Evolutionary conservation across 768 basidiomycete genomes (phyloP).

Genomic region (Rhodotorula toruloides): DNA sequence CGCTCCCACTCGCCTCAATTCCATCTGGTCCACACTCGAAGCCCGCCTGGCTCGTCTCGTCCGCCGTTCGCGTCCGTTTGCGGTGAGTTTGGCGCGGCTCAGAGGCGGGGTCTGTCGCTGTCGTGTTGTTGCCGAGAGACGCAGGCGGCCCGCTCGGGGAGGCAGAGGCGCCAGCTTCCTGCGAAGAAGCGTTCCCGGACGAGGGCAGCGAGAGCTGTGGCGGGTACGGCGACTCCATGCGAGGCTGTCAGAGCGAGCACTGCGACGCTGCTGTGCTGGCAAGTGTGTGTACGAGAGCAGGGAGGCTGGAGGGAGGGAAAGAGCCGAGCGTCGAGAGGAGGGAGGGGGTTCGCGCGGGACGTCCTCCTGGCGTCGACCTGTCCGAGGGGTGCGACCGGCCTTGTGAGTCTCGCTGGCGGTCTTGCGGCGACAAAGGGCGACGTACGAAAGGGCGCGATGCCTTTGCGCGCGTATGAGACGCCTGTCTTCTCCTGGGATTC

Average conservation of each 20-base stretch:
- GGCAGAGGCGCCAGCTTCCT: background rate
- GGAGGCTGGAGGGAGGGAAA: background rate
- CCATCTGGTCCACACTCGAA: background rate
- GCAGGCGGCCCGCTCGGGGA: conserved; percentile 1
- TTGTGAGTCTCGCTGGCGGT: too few species aligned
- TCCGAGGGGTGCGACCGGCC: too few species aligned
- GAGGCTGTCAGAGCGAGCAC: too few species aligned
- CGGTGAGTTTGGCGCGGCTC: conserved; percentile 8
- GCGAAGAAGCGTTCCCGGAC: background rate
- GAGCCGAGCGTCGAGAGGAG: too few species aligned
- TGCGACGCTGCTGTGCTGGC: too few species aligned
- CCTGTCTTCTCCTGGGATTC: too few species aligned
- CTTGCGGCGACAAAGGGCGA: too few species aligned
- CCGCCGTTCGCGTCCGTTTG: background rate
- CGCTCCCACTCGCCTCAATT: background rate
- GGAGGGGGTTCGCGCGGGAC: too few species aligned
- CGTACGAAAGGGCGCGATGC: too few species aligned
- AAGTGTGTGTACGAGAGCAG: too few species aligned
- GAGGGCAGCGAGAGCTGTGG: conserved; percentile 1
- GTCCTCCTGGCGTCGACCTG: too few species aligned
- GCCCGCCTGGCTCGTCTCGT: background rate
- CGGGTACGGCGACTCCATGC: conserved; percentile 26
- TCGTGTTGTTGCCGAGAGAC: background rate
- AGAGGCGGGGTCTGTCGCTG: background rate
- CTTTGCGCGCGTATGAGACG: too few species aligned